These are phyloP conservation scores for Mycena galopus DNA, from an alignment of 768 basidiomycete species.

Conservation along the genomic window DNA sequence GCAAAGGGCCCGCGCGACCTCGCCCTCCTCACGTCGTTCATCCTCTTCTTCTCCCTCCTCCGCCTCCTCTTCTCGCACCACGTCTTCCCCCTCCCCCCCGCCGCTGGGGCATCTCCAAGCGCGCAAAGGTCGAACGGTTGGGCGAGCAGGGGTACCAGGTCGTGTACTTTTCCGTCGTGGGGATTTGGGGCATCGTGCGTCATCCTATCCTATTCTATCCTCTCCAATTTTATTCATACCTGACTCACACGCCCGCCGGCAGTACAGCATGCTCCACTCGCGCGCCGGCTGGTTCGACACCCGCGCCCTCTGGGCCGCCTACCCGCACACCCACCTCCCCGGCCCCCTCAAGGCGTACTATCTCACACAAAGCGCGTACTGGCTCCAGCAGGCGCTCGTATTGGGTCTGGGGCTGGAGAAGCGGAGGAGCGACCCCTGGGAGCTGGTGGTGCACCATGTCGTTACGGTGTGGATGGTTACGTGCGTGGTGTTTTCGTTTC, in stretches of 20 bases:
- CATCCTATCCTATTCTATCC: not conserved
- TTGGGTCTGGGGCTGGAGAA: conserved; percentile 19
- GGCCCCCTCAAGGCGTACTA: conserved; percentile 24
- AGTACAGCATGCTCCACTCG: conserved; percentile 5
- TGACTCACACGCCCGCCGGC: not conserved
- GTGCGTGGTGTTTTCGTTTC: no score
- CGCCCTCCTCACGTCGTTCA: not conserved
- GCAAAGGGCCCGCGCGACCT: conserved; percentile 7
- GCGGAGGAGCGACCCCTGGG: conserved; percentile 13
- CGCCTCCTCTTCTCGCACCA: not conserved
- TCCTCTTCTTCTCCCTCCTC: not conserved
- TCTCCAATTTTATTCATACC: not conserved
- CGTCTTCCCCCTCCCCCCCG: conserved; percentile 1
- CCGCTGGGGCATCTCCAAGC: conserved; percentile 63
- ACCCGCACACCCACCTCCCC: conserved; percentile 18
- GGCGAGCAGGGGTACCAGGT: conserved; percentile 81
- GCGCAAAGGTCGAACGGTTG: conserved; percentile 69
- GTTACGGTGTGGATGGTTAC: conserved; percentile 28
- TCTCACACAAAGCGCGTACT: conserved; percentile 11
- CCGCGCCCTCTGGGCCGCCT: not conserved
- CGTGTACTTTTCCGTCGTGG: conserved; percentile 68
- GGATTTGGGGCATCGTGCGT: conserved; percentile 70
- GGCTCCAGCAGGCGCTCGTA: conserved; percentile 22
- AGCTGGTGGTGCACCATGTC: conserved; percentile 14
- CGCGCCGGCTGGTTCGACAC: not conserved